phyloP scores from a whole-genome alignment of 1,284 basidiomycete species.

The Malassezia caprae region DNA sequence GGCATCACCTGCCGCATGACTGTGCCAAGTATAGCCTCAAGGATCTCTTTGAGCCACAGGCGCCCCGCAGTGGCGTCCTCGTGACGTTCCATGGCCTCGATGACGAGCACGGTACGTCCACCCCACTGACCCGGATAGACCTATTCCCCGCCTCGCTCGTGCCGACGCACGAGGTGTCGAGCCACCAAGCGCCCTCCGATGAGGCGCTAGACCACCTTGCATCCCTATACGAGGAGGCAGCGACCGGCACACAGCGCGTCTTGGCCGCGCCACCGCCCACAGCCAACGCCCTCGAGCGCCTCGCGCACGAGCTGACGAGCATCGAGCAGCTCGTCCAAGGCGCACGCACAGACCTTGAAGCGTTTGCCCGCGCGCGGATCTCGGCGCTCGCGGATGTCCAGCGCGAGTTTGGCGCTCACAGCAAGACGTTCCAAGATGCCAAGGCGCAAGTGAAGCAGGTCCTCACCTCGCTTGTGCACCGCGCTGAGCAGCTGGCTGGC shows the following conservation, averaged over 20 bases:
- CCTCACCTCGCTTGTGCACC: not conserved
- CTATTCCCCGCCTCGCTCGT: conserved; percentile 6
- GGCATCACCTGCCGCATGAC: conserved; percentile 14
- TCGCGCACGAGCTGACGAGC: not conserved
- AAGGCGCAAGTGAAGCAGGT: conserved; percentile 4
- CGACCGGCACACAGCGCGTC: not conserved
- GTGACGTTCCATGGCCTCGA: conserved; percentile 5
- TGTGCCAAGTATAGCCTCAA: conserved; percentile 6
- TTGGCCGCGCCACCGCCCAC: not conserved
- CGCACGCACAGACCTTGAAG: not conserved
- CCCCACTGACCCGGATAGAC: not conserved
- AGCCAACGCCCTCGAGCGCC: not conserved
- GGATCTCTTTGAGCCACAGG: conserved; percentile 7
- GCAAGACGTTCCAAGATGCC: conserved; percentile 1
- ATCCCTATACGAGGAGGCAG: not conserved
- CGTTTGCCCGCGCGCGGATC: conserved; percentile 1
- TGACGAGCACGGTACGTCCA: not conserved
- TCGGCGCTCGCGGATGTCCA: conserved; percentile 1
- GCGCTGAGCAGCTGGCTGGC: not conserved
- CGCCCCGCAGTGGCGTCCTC: not conserved
- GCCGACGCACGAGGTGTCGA: conserved; percentile 6
- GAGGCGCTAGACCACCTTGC: conserved; percentile 6
- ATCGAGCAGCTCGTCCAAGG: not conserved
- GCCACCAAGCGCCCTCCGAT: not conserved
- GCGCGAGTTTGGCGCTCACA: conserved; percentile 7